phyloP scores from a whole-genome alignment of 352 stramenopile species.

The Pythium folliculosum region DNA sequence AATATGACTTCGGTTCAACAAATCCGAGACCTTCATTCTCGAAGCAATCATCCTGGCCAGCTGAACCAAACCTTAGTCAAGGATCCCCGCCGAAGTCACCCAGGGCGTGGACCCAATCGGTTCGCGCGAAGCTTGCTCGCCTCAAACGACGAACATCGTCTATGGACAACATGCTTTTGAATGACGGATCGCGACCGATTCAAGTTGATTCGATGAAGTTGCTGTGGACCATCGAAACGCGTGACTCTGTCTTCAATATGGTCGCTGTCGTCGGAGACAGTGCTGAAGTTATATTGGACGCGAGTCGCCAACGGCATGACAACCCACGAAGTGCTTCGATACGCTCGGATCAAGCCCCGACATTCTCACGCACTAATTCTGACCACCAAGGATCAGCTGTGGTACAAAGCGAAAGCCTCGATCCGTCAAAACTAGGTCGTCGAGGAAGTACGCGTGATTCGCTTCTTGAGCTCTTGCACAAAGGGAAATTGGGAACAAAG shows the following conservation, averaged over 20 bases:
- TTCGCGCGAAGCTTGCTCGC: constrained; percentile 48
- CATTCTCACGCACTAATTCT: not conserved
- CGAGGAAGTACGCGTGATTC: constrained; percentile 60
- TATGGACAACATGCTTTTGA: constrained; percentile 73
- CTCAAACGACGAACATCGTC: constrained; percentile 66
- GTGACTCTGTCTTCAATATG: constrained; percentile 75
- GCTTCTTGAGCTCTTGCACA: constrained; percentile 68
- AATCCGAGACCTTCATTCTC: constrained; percentile 24
- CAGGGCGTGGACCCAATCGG: constrained; percentile 54
- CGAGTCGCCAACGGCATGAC: constrained; percentile 24
- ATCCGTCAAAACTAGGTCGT: constrained; percentile 8
- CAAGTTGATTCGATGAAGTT: constrained; percentile 84
- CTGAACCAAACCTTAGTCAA: constrained; percentile 6
- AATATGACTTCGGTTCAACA: constrained; percentile 47
- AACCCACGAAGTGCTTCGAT: constrained; percentile 4
- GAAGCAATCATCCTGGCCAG: constrained; percentile 22
- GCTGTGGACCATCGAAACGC: constrained; percentile 76
- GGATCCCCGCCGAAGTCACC: constrained; percentile 36
- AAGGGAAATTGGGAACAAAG: constrained; percentile 70
- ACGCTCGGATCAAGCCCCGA: not conserved
- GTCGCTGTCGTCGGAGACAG: constrained; percentile 55
- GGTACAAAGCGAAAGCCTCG: not conserved
- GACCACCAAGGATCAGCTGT: not conserved
- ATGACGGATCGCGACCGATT: constrained; percentile 73
- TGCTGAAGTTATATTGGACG: constrained; percentile 47